These are phyloP conservation scores for Alternaria atra DNA, from an alignment of 2,329 filamentous ascomycete species.

Conservation along the genomic window DNA sequence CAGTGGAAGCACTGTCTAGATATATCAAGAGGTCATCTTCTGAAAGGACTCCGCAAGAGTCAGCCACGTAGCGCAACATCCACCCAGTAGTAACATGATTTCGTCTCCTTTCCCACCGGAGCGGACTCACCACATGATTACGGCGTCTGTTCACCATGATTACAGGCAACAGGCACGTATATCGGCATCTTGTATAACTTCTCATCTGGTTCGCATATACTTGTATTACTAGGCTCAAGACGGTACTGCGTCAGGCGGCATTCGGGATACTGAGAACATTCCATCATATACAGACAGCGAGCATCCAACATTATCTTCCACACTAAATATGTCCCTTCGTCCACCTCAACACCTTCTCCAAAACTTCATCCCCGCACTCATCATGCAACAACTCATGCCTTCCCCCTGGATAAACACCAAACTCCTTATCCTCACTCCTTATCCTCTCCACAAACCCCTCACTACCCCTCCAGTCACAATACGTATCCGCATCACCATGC, in stretches of 20 bases:
- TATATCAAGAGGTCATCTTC: neutral
- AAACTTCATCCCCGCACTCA: constrained; percentile 10
- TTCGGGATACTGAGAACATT: neutral
- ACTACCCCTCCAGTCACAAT: constrained; percentile 16
- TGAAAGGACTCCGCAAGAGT: constrained; percentile 49
- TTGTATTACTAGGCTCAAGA: neutral
- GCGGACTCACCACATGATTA: neutral
- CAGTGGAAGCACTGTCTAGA: constrained; percentile 25
- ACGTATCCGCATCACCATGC: constrained; percentile 15
- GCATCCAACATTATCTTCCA: neutral
- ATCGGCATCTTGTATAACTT: neutral
- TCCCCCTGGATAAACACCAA: constrained; percentile 10
- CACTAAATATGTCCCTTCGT: neutral
- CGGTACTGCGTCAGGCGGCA: neutral
- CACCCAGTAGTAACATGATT: constrained; percentile 75
- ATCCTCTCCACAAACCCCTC: constrained; percentile 9
- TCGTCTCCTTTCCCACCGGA: constrained; percentile 67
- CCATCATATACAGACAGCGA: neutral
- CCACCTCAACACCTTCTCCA: constrained; percentile 8
- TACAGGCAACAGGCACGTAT: neutral
- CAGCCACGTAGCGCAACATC: constrained; percentile 70
- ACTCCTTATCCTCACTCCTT: constrained; percentile 1
- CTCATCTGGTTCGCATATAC: neutral
- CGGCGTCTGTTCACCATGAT: constrained; percentile 48
- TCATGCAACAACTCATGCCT: constrained; percentile 18